phyloP scores from a whole-genome alignment of 345 rosid genomes.

The Eucalyptus regnans region DNA sequence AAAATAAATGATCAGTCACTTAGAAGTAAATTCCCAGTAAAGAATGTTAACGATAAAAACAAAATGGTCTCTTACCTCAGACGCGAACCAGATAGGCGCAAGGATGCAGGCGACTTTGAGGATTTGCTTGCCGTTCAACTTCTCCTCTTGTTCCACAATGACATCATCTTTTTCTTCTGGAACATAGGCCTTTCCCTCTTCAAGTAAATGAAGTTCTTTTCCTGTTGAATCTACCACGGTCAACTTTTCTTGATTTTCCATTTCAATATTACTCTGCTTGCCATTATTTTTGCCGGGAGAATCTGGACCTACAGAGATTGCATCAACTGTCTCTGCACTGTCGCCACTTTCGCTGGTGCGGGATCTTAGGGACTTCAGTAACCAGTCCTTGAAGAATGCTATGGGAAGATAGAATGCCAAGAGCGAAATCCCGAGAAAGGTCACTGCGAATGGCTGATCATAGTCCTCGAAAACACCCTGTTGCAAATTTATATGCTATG shows the following conservation, averaged over 20 bases:
- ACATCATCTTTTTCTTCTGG: background rate
- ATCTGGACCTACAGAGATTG: background rate
- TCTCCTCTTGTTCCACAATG: background rate
- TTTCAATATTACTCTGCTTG: background rate
- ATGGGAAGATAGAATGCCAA: slow-evolving; percentile 27
- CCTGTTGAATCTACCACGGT: background rate
- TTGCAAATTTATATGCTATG: background rate
- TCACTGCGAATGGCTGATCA: slow-evolving; percentile 25
- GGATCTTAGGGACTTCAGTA: background rate
- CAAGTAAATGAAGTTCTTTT: background rate
- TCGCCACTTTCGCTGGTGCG: background rate
- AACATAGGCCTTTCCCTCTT: background rate
- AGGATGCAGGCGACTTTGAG: background rate
- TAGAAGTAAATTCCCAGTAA: background rate
- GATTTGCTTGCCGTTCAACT: background rate
- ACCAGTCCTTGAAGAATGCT: slow-evolving; percentile 26
- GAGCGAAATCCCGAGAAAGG: slow-evolving; percentile 28
- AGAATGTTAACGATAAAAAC: background rate
- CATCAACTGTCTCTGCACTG: background rate
- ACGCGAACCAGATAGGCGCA: slow-evolving; percentile 30
- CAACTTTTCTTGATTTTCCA: background rate
- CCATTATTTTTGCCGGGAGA: background rate
- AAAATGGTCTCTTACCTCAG: slow-evolving; percentile 12
- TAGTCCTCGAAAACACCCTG: slow-evolving; percentile 22
- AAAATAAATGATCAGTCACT: background rate